phyloP scores from a whole-genome alignment of 1,284 basidiomycete genomes.

The Takashimella tepidaria region DNA sequence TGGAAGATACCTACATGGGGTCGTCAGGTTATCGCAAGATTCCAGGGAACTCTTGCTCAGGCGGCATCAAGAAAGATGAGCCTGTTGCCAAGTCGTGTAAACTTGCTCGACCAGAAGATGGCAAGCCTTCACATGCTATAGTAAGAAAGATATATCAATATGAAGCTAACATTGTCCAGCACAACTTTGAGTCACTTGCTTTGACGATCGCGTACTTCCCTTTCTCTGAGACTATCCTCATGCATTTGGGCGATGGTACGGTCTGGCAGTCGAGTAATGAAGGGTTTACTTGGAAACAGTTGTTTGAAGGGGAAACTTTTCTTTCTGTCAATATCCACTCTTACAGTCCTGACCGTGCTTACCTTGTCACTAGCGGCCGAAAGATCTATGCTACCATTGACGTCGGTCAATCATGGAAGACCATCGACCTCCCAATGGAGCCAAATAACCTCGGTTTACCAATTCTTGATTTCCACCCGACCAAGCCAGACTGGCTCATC shows the following conservation, averaged over 20 bases:
- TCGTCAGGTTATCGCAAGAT: slow-evolving; percentile 90
- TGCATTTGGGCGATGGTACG: slow-evolving; percentile 67
- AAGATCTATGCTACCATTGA: slow-evolving; percentile 77
- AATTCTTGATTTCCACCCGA: slow-evolving; percentile 82
- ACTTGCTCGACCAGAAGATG: slow-evolving; percentile 66
- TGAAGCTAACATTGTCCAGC: slow-evolving; percentile 46
- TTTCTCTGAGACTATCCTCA: slow-evolving; percentile 66
- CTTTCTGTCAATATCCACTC: slow-evolving; percentile 81
- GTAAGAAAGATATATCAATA: slow-evolving; percentile 55
- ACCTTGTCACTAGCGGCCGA: slow-evolving; percentile 69
- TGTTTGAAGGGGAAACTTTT: slow-evolving; percentile 60
- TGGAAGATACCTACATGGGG: slow-evolving; percentile 67
- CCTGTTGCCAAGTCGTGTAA: slow-evolving; percentile 55
- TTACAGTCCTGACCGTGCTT: slow-evolving; percentile 74
- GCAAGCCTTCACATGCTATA: slow-evolving; percentile 63
- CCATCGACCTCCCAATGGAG: slow-evolving; percentile 57
- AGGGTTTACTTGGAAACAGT: slow-evolving; percentile 81
- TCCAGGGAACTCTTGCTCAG: slow-evolving; percentile 85
- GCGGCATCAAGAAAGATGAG: slow-evolving; percentile 62
- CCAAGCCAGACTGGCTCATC: slow-evolving; percentile 73
- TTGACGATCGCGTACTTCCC: slow-evolving; percentile 68
- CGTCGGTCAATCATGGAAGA: slow-evolving; percentile 69
- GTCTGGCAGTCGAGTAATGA: slow-evolving; percentile 94
- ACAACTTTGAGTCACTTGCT: slow-evolving; percentile 66
- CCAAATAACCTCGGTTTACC: slow-evolving; percentile 76